A percentile compares a stretch with the other conserved stretches of the same genome.
These are phyloP conservation scores for Aspergillus udagawae DNA, from an alignment of 2,329 filamentous ascomycete species.

Conservation along the genomic window DNA sequence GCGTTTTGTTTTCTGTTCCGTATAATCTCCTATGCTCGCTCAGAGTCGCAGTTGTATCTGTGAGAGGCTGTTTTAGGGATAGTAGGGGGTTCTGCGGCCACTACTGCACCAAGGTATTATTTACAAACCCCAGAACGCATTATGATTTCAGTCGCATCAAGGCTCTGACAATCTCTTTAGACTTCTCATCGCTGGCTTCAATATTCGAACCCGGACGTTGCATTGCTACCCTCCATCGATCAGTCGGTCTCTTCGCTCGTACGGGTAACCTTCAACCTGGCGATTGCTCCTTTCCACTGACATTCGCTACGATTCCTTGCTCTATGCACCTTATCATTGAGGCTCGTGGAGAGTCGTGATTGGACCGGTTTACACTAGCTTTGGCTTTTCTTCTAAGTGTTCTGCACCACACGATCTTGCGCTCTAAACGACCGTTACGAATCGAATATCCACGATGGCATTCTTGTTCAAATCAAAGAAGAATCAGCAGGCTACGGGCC, in stretches of 20 bases:
- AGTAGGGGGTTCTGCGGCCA: conserved; percentile 4
- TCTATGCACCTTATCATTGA: background rate
- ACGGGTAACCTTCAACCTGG: conserved; percentile 6
- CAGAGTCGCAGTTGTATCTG: conserved; percentile 10
- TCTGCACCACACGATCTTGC: conserved; percentile 9
- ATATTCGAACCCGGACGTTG: background rate
- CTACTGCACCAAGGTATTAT: background rate
- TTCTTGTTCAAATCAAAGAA: conserved; percentile 83
- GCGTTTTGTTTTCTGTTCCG: conserved; percentile 6
- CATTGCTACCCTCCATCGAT: conserved; percentile 3
- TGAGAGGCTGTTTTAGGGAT: conserved; percentile 10
- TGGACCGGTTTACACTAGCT: conserved; percentile 1
- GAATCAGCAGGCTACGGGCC: conserved; percentile 53
- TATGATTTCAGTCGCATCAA: background rate
- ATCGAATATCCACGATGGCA: conserved; percentile 56
- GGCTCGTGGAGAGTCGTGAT: background rate
- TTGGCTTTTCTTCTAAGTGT: conserved; percentile 6
- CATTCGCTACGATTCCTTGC: background rate
- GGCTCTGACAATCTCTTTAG: background rate
- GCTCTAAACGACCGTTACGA: conserved; percentile 32
- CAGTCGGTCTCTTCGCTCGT: background rate
- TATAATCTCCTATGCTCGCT: conserved; percentile 15
- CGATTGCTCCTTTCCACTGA: conserved; percentile 10
- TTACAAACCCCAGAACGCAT: background rate
- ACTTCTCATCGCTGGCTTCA: background rate